Evolutionary conservation across 345 rosid genomes (phyloP).

Genomic region (Linum trigynum): DNA sequence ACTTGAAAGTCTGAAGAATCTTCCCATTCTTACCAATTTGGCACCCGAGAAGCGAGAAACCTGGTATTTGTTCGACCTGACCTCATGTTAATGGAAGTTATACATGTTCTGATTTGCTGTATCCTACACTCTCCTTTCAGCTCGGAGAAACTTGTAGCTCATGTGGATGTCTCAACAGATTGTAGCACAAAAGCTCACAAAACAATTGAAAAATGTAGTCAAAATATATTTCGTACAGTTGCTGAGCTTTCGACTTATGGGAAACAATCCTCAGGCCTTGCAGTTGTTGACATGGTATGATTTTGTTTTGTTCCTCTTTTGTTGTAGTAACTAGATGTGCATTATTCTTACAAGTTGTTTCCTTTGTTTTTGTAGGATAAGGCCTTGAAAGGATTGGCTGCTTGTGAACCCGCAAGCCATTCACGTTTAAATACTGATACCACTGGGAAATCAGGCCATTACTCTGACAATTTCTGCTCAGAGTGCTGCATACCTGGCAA

Average conservation of each 20-base stretch:
- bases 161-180: constrained; percentile 37
- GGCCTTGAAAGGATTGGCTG: constrained; percentile 76
- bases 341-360: background rate
- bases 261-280: constrained; percentile 36
- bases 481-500: constrained; percentile 47
- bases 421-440: constrained; percentile 28
- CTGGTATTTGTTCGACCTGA: constrained; percentile 31
- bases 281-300: constrained; percentile 72
- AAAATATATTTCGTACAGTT: constrained; percentile 66
- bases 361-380: constrained; percentile 46
- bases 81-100: constrained; percentile 1
- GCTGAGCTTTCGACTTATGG: constrained; percentile 65
- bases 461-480: constrained; percentile 31
- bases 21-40: constrained; percentile 44
- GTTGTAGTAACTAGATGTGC: background rate
- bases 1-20: constrained; percentile 32
- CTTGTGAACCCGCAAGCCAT: constrained; percentile 28
- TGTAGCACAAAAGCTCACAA: constrained; percentile 24
- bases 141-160: constrained; percentile 28
- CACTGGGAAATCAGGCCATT: constrained; percentile 30
- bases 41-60: constrained; percentile 45
- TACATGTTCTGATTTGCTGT: constrained; percentile 1
- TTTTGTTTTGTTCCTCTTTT: constrained; percentile 12
- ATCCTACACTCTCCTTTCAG: constrained; percentile 28
- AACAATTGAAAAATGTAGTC: constrained; percentile 46